phyloP scores from a whole-genome alignment of 1,139 yeast species.

The Sugiyamaella pinicola region DNA sequence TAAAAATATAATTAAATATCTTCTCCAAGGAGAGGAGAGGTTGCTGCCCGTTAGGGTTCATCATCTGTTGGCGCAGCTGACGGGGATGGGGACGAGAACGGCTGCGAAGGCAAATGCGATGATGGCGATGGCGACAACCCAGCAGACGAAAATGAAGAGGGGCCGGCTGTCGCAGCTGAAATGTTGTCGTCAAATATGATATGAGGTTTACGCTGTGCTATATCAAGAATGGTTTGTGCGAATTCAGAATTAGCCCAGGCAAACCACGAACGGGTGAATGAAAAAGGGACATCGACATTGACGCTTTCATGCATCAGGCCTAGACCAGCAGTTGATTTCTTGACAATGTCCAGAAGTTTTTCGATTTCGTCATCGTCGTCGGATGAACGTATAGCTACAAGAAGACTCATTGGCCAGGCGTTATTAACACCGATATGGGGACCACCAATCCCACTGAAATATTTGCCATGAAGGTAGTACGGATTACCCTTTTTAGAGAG shows the following conservation, averaged over 20 bases:
- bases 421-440: conserved; percentile 81
- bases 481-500: conserved; percentile 74
- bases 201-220: conserved; percentile 75
- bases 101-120: no score
- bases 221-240: conserved; percentile 76
- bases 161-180: background rate
- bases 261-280: conserved; percentile 77
- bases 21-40: no score
- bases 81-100: no score
- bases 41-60: no score
- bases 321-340: conserved; percentile 65
- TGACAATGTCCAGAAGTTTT: conserved; percentile 52
- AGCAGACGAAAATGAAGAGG: background rate
- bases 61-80: no score
- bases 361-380: conserved; percentile 70
- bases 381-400: conserved; percentile 72
- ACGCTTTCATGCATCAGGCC: conserved; percentile 88
- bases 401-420: conserved; percentile 91
- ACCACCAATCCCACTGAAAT: conserved; percentile 81
- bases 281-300: conserved; percentile 55
- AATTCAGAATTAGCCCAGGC: conserved; percentile 95
- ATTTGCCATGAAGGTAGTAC: conserved; percentile 62
- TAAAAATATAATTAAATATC: no score
- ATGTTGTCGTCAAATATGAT: conserved; percentile 51
- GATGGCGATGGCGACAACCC: no score